Evolutionary conservation across 129 eudicot genomes (phyloP), one percentile per base, ranked within the genome.

Genomic region (Artemisia argyi): DNA sequence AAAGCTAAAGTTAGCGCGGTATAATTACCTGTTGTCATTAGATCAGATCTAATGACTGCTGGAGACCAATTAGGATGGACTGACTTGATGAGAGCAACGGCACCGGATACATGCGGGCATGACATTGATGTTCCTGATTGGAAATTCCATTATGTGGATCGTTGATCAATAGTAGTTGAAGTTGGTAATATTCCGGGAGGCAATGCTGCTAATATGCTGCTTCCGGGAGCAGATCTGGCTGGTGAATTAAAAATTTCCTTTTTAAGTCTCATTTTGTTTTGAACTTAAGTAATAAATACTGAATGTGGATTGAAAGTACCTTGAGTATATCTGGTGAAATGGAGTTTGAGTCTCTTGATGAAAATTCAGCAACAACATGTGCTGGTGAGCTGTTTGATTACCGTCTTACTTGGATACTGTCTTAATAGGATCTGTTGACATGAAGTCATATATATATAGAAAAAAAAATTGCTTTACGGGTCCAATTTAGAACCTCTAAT

Each of bases 201-300:
- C 96, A 93, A 90, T 65, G 90, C 88, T 81, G 93, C 96, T 66
- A 90, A 71, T 69, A 87, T 83, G 69, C 61, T 81, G 64, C 81
- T 20, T 60, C 96, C 93, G 6, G 96, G 96, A 11, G 93, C 93
- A 71, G 58, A 65, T 90, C 93, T 32, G 93, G 96, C 96, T 89
- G 80, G 11, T 14, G 66, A 35, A 5, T 42, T 22, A 56, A 16
- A 16, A 39, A 20, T 42, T 26, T 70, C 20, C 67, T 57, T 28
- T 22, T 55, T 50, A 49, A 39, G 13, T 32, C 5, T 32, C 28
- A 0, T 7, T 53, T 58, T 22, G 7, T 24, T 4, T 3, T 39
- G 66, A 28, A 6, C 6, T 22, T 61, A 12, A 15, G 10, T 55
- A 24, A 7, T 17, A 66, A 47, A n/a, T 44, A n/a, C 59, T 7